Conservation (phyloP, 2,329 filamentous ascomycete species). For the Zarea fungicola region DNA sequence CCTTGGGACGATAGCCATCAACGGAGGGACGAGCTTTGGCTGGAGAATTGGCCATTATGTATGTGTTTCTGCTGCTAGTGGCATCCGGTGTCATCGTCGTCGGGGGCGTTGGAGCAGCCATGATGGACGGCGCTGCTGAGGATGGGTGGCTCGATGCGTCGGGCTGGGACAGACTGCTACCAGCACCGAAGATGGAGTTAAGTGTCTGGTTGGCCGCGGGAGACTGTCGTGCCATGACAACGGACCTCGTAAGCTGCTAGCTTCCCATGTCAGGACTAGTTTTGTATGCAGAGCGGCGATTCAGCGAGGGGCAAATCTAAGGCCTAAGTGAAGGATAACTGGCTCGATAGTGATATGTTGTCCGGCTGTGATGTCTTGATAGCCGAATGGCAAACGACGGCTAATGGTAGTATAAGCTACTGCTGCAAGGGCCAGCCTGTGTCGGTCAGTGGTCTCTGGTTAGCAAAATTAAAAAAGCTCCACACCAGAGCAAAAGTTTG, state of each 20-base stretch:
- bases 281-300: background rate
- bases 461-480: constrained; percentile 7
- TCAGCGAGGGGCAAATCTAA: background rate
- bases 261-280: constrained; percentile 1
- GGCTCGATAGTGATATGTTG: background rate
- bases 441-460: constrained; percentile 4
- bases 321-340: background rate
- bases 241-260: background rate
- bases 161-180: constrained; percentile 17
- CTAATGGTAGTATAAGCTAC: too few species aligned
- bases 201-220: constrained; percentile 35
- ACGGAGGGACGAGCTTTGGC: constrained; percentile 58
- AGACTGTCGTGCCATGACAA: constrained; percentile 40
- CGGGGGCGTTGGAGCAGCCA: constrained; percentile 24
- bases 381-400: background rate
- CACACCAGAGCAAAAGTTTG: too few species aligned
- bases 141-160: constrained; percentile 22
- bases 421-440: constrained; percentile 7
- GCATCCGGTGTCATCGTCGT: constrained; percentile 39
- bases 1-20: constrained; percentile 79
- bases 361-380: background rate
- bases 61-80: constrained; percentile 81
- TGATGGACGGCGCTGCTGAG: constrained; percentile 22
- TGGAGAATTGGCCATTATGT: constrained; percentile 86
- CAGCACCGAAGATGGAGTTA: constrained; percentile 43